Evolutionary conservation across 768 basidiomycete genomes (phyloP).

Genomic region (Tephrocybe rancida): DNA sequence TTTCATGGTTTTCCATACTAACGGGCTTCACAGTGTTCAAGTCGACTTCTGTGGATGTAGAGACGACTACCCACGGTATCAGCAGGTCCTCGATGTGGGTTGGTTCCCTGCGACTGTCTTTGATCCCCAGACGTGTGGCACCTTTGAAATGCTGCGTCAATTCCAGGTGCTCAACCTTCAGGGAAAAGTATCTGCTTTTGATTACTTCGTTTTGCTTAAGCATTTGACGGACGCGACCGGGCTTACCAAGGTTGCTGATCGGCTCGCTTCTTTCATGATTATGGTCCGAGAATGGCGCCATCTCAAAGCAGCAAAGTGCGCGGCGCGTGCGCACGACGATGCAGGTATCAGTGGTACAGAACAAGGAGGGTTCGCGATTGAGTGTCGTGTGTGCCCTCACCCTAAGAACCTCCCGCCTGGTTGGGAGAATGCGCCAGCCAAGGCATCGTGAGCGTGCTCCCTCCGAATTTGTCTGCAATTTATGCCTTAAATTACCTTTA

Average conservation of each 20-base stretch:
- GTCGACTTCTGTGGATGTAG: conserved; percentile 23
- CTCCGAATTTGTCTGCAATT: neutral
- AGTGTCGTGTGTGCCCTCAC: conserved; percentile 14
- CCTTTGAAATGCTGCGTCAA: conserved; percentile 7
- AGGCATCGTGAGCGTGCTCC: neutral
- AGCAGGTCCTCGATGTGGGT: conserved; percentile 18
- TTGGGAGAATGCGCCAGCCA: conserved; percentile 14
- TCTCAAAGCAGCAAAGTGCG: conserved; percentile 16
- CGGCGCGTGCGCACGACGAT: conserved; percentile 13
- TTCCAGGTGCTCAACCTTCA: conserved; percentile 18
- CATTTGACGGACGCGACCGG: conserved; percentile 5
- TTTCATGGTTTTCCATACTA: conserved; percentile 22
- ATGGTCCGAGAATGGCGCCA: conserved; percentile 16
- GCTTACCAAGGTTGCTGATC: conserved; percentile 6
- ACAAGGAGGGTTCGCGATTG: conserved; percentile 8
- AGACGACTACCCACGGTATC: neutral
- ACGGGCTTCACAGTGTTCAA: conserved; percentile 20
- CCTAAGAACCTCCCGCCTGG: conserved; percentile 11
- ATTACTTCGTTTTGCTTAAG: conserved; percentile 8
- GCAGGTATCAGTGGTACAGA: conserved; percentile 4
- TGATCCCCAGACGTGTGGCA: neutral
- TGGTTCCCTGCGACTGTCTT: conserved; percentile 24
- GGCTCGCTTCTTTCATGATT: conserved; percentile 5
- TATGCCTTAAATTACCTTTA: neutral
- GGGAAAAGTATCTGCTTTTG: conserved; percentile 3